phyloP scores from a whole-genome alignment of 1,284 basidiomycete genomes.

The Kalmanozyma brasiliensis region DNA sequence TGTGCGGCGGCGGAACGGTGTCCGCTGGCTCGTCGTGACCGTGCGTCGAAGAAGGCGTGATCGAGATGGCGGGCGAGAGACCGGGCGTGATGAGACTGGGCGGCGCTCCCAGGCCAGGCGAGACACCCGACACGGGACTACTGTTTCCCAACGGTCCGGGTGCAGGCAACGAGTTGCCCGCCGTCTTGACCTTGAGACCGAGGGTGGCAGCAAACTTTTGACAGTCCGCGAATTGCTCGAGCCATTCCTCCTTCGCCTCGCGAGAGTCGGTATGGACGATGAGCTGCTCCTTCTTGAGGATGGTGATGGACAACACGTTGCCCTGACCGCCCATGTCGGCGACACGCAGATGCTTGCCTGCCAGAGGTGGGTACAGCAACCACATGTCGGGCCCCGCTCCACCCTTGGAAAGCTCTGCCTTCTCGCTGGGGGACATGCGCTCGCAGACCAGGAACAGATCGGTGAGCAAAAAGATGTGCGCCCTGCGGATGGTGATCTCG shows the following conservation, averaged over 20 bases:
- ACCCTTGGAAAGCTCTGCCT: slow-evolving; percentile 31
- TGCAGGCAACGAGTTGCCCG: slow-evolving; percentile 5
- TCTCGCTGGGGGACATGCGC: slow-evolving; percentile 56
- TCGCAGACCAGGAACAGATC: slow-evolving; percentile 85
- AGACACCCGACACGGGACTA: slow-evolving; percentile 5
- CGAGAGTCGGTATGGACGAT: slow-evolving; percentile 76
- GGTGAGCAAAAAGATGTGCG: slow-evolving; percentile 88
- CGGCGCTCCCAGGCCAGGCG: slow-evolving; percentile 11
- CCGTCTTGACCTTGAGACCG: slow-evolving; percentile 56
- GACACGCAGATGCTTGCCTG: slow-evolving; percentile 83
- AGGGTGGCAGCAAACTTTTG: slow-evolving; percentile 79
- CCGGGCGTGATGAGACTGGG: slow-evolving; percentile 28
- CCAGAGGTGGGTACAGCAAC: slow-evolving; percentile 92
- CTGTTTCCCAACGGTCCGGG: slow-evolving; percentile 8
- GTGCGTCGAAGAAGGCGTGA: slow-evolving; percentile 52
- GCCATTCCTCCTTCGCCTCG: slow-evolving; percentile 76
- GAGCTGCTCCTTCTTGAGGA: slow-evolving; percentile 90
- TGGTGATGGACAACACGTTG: slow-evolving; percentile 78
- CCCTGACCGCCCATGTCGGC: slow-evolving; percentile 73
- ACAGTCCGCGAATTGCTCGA: slow-evolving; percentile 83
- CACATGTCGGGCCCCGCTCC: slow-evolving; percentile 78
- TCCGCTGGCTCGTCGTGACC: slow-evolving; percentile 16
- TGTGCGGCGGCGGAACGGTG: slow-evolving; percentile 4
- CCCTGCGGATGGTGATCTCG: slow-evolving; percentile 77
- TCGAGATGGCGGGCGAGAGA: slow-evolving; percentile 57